Evolutionary conservation across 306 rosid species (phyloP).

Genomic region (Phaseolus lunatus): DNA sequence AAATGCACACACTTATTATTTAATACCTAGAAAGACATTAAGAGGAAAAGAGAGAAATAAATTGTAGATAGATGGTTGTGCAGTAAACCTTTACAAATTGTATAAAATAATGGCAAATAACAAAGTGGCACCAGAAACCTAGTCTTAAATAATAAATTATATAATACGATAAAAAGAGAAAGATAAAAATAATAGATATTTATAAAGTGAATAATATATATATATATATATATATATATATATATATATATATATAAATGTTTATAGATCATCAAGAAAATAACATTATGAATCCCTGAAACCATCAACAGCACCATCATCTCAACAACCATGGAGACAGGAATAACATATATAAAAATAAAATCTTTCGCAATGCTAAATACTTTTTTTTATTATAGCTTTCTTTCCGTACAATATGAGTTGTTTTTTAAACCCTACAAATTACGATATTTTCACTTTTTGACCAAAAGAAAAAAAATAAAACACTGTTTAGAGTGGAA

Average conservation of each 20-base stretch:
- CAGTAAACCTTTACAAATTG: too few relatives aligned
- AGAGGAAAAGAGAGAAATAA: too few relatives aligned
- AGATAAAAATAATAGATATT: too few relatives aligned
- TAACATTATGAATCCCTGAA: background rate
- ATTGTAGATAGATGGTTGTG: too few relatives aligned
- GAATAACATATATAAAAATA: background rate
- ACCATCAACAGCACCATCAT: background rate
- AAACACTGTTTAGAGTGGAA: background rate
- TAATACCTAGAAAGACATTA: too few relatives aligned
- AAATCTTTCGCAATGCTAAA: background rate
- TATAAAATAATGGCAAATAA: too few relatives aligned
- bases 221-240: too few relatives aligned
- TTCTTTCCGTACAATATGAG: background rate
- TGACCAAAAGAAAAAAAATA: background rate
- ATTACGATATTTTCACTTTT: background rate
- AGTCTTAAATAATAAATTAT: too few relatives aligned
- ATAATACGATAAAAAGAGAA: background rate
- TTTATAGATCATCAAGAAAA: background rate
- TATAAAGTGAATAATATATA: too few relatives aligned
- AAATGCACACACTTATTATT: too few relatives aligned
- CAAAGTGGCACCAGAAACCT: too few relatives aligned
- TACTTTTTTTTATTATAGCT: background rate
- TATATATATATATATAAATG: too few relatives aligned
- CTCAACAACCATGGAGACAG: background rate
- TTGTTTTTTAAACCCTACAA: background rate